Conservation (phyloP, 768 basidiomycete species). For the Boletus reticulatus region DNA sequence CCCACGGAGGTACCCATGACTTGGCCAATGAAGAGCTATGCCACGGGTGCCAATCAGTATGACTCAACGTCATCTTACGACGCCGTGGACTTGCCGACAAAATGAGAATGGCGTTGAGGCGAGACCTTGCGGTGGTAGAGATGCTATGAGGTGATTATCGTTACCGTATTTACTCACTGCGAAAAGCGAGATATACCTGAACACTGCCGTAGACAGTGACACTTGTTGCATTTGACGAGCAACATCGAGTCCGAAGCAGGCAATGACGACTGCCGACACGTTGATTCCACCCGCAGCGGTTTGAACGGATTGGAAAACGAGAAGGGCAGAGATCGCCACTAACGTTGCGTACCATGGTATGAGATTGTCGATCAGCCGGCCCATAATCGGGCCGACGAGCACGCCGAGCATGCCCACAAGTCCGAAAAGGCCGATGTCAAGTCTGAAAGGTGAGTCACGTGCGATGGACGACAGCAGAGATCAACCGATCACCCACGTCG, state of each 20-base stretch:
- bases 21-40: conserved; percentile 68
- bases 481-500: conserved; percentile 47
- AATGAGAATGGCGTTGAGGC: conserved; percentile 75
- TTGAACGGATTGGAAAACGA: conserved; percentile 61
- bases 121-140: conserved; percentile 51
- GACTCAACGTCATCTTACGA: not conserved
- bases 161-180: conserved; percentile 2
- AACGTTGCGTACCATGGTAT: conserved; percentile 79
- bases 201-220: conserved; percentile 57
- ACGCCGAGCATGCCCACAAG: conserved; percentile 74
- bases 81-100: conserved; percentile 49
- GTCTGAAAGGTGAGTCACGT: conserved; percentile 25
- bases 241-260: conserved; percentile 69
- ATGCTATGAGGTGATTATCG: conserved; percentile 23
- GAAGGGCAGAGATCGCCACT: conserved; percentile 44
- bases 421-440: conserved; percentile 71
- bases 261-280: conserved; percentile 67
- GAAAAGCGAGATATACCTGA: conserved; percentile 38
- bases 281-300: conserved; percentile 66
- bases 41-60: not conserved
- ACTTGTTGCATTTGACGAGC: conserved; percentile 77
- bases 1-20: conserved; percentile 80
- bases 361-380: conserved; percentile 64
- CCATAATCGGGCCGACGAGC: conserved; percentile 64
- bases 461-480: not conserved